These are phyloP conservation scores for Mrakia frigida DNA, from an alignment of 768 basidiomycete genomes.

Conservation along the genomic window DNA sequence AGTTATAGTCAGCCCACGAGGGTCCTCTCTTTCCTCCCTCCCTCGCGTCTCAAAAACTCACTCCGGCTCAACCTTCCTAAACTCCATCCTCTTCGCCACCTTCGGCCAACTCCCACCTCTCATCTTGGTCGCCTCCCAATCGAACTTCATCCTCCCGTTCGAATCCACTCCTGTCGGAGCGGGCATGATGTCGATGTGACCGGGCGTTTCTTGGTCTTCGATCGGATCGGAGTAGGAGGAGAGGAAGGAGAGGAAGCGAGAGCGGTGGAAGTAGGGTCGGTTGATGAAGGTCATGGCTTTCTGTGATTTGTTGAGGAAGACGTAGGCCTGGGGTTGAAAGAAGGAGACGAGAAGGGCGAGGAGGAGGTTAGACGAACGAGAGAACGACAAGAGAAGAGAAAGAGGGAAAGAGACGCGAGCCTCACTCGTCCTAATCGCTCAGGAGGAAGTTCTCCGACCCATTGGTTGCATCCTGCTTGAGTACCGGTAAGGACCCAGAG, in stretches of 20 bases:
- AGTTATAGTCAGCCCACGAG: background rate
- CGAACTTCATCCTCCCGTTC: constrained; percentile 51
- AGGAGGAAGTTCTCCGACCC: constrained; percentile 42
- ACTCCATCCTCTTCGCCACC: constrained; percentile 45
- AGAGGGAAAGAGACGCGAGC: background rate
- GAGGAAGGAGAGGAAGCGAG: constrained; percentile 49
- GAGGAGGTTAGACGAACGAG: background rate
- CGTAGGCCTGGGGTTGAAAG: constrained; percentile 48
- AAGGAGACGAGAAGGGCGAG: background rate
- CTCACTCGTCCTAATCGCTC: constrained; percentile 51
- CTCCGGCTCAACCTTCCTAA: constrained; percentile 50
- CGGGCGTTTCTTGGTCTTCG: constrained; percentile 48
- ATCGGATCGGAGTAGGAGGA: constrained; percentile 59
- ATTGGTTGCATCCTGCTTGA: constrained; percentile 30
- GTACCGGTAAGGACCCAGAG: constrained; percentile 59
- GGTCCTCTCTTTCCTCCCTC: background rate
- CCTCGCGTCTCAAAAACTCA: background rate
- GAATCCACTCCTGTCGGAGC: constrained; percentile 52
- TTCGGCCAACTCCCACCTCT: constrained; percentile 45
- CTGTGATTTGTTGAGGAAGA: constrained; percentile 60
- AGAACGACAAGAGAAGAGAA: background rate
- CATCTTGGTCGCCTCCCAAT: constrained; percentile 38
- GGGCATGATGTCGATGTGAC: constrained; percentile 53
- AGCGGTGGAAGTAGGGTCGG: constrained; percentile 53
- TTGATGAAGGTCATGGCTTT: constrained; percentile 55